Percentiles rank a stretch among this genome's conserved stretches.
Evolutionary conservation across 176 grass and related monocot genomes (phyloP).

Genomic region (Eragrostis curvula): DNA sequence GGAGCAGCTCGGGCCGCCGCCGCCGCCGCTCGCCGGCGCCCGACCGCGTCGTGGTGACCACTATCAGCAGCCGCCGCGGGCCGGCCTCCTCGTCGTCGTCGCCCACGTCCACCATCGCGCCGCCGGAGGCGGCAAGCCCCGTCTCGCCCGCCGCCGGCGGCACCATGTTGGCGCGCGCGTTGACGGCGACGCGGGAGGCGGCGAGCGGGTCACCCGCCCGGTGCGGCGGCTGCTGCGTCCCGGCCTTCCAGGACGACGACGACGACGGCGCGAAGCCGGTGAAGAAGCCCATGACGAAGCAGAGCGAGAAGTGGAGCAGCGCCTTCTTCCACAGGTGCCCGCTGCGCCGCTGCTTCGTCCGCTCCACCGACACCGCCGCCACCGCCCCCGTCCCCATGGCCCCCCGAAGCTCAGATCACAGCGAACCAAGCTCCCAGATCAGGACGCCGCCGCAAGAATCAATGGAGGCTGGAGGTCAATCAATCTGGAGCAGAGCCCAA

Average conservation of each 20-base stretch:
- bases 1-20: constrained; percentile 55
- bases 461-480: background rate
- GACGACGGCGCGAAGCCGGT: constrained; percentile 91
- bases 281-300: constrained; percentile 99
- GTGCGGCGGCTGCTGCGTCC: constrained; percentile 1
- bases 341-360: constrained; percentile 56
- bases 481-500: background rate
- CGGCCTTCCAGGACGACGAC: constrained; percentile 25
- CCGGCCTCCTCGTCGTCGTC: constrained; percentile 37
- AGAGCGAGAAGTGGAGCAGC: constrained; percentile 93
- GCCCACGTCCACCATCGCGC: constrained; percentile 46
- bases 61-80: constrained; percentile 58
- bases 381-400: constrained; percentile 49
- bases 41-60: constrained; percentile 81
- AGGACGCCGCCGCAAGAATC: background rate
- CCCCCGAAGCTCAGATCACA: constrained; percentile 16
- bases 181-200: constrained; percentile 27
- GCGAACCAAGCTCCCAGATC: constrained; percentile 23
- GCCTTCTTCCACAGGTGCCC: constrained; percentile 93
- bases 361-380: constrained; percentile 42
- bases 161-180: constrained; percentile 32
- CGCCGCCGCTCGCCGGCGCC: constrained; percentile 45
- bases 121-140: background rate
- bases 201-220: constrained; percentile 24
- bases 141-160: background rate